Base-by-base conservation (phyloP, 768 basidiomycete genomes). In the Sutorius australiensis region DNA sequence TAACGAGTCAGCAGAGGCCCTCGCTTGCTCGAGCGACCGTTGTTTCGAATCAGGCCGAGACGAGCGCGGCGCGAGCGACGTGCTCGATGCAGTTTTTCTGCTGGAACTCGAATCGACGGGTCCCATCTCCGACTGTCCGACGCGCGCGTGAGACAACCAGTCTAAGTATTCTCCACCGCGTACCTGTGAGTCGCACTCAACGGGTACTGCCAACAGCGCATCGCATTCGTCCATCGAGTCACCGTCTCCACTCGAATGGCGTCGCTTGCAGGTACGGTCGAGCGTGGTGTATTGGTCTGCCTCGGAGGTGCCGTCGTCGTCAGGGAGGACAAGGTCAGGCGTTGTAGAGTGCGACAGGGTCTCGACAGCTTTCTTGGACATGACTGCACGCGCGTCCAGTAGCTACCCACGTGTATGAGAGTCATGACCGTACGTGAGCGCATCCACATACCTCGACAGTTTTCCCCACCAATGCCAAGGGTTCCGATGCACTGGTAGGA, bases 71-170 rank as follows among this genome's bases (percentile, higher is more conserved):
- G 12, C 50, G 0, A 51, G 36, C 12, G 56, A 56, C 10, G 56
- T 50, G 44, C 62, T 67, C 7, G 64, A 65, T 8, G 17, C 52
- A 5, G 59, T 57, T 47, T 27, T 48, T n/a, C 64, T 64, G 17
- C 61, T 56, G 27, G 6, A 2, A 3, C 11, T n/a, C 17, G 58
- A 49, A 38, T 5, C 31, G 12, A 1, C 1, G 0, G 36, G 21
- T 4, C 27, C 14, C 6, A 0, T 46, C 16, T 56, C 55, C 16
- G 39, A 34, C 57, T 64, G 47, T 33, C 28, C 33, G 5, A 44
- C 31, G 7, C 66, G 31, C 66, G 51, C 11, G 14, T 17, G 1
- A 34, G 16, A 30, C 28, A 24, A 5, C 30, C 8, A 24, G 4
- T 30, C 30, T 2, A 19, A 3, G 13, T 6, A 9, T 5, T 6